These are phyloP conservation scores for Pleurotus tuoliensis DNA, from an alignment of 768 basidiomycete genomes.

Conservation along the genomic window DNA sequence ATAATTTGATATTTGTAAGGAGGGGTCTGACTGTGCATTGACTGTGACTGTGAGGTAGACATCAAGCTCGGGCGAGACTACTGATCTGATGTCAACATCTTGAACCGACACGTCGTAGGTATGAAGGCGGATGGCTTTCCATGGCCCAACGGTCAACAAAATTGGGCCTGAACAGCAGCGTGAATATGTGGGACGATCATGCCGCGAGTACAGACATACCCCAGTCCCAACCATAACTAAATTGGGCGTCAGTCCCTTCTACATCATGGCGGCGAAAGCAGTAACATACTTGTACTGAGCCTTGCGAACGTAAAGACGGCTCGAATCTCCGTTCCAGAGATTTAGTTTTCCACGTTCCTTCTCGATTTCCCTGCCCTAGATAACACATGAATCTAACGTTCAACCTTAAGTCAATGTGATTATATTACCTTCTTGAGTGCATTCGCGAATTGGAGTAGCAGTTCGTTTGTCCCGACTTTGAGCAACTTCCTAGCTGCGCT, in stretches of 20 bases:
- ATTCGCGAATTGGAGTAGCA: conserved; percentile 68
- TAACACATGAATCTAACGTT: not conserved
- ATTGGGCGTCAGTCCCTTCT: conserved; percentile 3
- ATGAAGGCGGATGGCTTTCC: conserved; percentile 76
- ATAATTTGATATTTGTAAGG: conserved; percentile 18
- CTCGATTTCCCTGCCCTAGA: conserved; percentile 73
- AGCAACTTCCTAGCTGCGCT: conserved; percentile 52
- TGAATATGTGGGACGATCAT: not conserved
- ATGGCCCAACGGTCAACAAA: conserved; percentile 84
- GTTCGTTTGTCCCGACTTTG: conserved; percentile 56
- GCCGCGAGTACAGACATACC: conserved; percentile 31
- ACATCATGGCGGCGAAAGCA: not conserved
- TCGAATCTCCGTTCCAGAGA: conserved; percentile 90
- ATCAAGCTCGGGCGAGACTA: conserved; percentile 33
- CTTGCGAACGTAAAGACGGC: conserved; percentile 87
- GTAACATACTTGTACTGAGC: conserved; percentile 80
- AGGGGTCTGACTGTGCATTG: conserved; percentile 28
- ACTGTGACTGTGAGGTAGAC: too few species aligned
- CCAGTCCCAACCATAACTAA: conserved; percentile 91
- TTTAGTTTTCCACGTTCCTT: conserved; percentile 54
- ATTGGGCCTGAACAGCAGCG: conserved; percentile 54
- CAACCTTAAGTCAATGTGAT: too few species aligned
- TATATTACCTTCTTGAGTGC: conserved; percentile 60
- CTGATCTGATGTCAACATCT: conserved; percentile 59
- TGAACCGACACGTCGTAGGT: conserved; percentile 60